Evolutionary conservation across 768 basidiomycete species (phyloP).

Genomic region (Hydnomerulius pinastri): DNA sequence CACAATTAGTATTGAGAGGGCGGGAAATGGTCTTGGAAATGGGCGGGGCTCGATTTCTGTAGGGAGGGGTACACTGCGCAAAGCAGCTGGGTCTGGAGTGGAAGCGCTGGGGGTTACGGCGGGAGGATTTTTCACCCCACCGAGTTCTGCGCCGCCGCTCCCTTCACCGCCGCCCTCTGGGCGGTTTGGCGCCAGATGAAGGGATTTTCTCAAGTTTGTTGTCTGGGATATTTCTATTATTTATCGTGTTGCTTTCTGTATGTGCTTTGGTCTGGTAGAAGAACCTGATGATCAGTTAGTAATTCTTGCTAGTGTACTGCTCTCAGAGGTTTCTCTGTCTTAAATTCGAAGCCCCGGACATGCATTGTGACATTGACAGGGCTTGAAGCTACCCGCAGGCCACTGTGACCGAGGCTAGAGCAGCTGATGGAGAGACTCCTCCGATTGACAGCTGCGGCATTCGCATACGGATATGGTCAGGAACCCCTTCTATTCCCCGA

Average conservation of each 20-base stretch:
- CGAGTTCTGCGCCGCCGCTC: conserved; percentile 35
- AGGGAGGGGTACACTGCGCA: conserved; percentile 60
- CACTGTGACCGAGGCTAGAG: conserved; percentile 21
- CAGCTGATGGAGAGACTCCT: conserved; percentile 38
- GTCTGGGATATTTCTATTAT: conserved; percentile 6
- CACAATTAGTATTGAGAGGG: conserved; percentile 63
- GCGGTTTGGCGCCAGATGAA: conserved; percentile 1
- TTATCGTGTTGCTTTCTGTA: not conserved
- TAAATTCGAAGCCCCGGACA: too few species aligned
- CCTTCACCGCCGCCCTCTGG: conserved; percentile 14
- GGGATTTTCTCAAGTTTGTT: not conserved
- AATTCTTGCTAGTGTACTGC: too few species aligned
- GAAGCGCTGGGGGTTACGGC: conserved; percentile 77
- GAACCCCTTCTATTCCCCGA: too few species aligned
- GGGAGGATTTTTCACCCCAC: conserved; percentile 73
- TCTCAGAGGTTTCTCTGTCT: too few species aligned
- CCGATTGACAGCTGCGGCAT: conserved; percentile 32
- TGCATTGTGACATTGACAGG: too few species aligned
- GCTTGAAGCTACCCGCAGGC: too few species aligned
- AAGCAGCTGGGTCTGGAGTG: conserved; percentile 71
- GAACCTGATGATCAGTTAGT: too few species aligned
- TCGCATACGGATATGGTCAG: too few species aligned
- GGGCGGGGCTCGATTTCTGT: conserved; percentile 63
- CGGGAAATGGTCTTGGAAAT: conserved; percentile 30
- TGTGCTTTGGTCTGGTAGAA: not conserved